Base-by-base conservation (phyloP, 1,284 basidiomycete species). In the Cryptococcus neoformans region DNA sequence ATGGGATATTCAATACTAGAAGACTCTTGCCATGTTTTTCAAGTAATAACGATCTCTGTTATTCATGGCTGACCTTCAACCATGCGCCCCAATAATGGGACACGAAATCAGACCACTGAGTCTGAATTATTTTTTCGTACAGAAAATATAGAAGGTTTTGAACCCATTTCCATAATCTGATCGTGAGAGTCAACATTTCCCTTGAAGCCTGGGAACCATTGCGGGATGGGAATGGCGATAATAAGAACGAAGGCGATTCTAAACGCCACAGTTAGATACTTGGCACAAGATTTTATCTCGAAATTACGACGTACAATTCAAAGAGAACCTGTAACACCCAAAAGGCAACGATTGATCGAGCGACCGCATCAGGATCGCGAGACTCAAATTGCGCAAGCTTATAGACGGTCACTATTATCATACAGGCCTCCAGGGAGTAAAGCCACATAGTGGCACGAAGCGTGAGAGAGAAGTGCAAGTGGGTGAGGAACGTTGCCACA, bases 291-390 rank as follows among this genome's bases (percentile, higher is more conserved):
- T 4, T 28, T 28, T 28, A 28, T 28, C 28, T 28, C 28, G 28
- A 28, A 28, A 28, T 4, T 28, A 28, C 6, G 38, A 62, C 59
- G 56, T 41, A 63, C 64, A 63, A 47, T 47, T 66, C 64, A 45
- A 63, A 66, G 4, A 55, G 9, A 42, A 66, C 58, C 51, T 69
- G 63, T 49, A 65, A 49, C 40, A 65, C 44, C 60, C 63, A 71
- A 58, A 69, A 71, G 1, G 62, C 57, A 1, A 55, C 52, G 14
- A 14, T 37, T 8, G 54, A 55, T 37, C 59, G 56, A 14, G 63
- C 57, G 2, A 42, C 52, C 44, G 53, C 53, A 46, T 38, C 42
- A n/a, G 16, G 16, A 35, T 50, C 42, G 39, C 40, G 56, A 17
- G 39, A 49, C 42, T 49, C 53, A 35, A 44, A 44, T 17, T 58